phyloP scores from a whole-genome alignment of 805 yeast species.

The Metschnikowia reukaufii region DNA sequence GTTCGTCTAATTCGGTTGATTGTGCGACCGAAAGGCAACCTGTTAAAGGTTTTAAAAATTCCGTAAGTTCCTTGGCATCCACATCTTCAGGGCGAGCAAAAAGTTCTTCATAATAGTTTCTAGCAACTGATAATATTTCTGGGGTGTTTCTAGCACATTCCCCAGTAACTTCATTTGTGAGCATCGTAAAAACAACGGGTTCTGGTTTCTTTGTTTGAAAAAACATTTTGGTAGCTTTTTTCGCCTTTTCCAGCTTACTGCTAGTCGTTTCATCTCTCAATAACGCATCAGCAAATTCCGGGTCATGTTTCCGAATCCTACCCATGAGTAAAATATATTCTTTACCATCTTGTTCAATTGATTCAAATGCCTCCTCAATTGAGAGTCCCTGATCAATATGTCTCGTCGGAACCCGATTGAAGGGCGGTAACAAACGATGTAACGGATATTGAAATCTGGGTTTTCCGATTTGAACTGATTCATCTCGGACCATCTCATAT shows the following conservation, averaged over 20 bases:
- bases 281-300: no score
- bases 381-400: no score
- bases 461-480: not conserved
- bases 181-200: not conserved
- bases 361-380: no score
- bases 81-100: not conserved
- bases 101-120: not conserved
- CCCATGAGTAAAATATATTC: not conserved
- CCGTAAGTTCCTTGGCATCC: not conserved
- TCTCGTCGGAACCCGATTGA: not conserved
- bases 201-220: not conserved
- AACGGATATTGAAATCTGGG: not conserved
- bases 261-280: no score
- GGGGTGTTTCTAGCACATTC: not conserved
- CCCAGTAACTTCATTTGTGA: not conserved
- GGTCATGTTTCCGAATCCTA: not conserved
- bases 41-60: not conserved
- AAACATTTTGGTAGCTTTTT: not conserved
- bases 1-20: not conserved
- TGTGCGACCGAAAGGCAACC: not conserved
- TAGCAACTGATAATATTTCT: not conserved
- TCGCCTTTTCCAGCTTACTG: not conserved
- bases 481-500: not conserved
- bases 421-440: not conserved
- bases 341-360: no score